phyloP scores from a whole-genome alignment of 148 eudicot genomes.

The Vaccinium vitisidaea region DNA sequence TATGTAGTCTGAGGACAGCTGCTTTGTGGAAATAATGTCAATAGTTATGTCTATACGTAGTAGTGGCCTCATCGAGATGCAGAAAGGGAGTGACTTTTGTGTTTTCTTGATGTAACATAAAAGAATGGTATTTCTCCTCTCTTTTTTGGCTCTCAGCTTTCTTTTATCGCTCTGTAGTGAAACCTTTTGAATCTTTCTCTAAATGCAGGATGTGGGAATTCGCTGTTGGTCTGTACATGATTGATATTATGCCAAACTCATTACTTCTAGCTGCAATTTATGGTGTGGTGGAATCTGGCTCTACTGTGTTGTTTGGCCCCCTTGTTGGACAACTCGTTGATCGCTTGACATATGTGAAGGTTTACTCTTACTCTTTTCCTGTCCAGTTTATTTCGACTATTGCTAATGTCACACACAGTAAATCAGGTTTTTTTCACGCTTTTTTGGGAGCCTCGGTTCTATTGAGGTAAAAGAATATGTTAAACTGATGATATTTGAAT shows the following conservation, averaged over 20 bases:
- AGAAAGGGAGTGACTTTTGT: background rate
- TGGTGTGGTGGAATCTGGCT: slow-evolving; percentile 84
- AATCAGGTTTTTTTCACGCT: background rate
- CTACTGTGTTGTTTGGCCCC: slow-evolving; percentile 73
- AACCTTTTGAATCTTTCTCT: background rate
- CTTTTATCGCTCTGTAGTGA: background rate
- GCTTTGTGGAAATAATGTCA: background rate
- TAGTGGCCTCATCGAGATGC: background rate
- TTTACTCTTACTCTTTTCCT: slow-evolving; percentile 14
- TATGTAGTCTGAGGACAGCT: background rate
- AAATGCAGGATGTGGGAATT: slow-evolving; percentile 91
- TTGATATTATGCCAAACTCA: slow-evolving; percentile 77
- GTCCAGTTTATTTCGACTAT: background rate
- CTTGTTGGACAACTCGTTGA: slow-evolving; percentile 71
- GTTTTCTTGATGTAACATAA: background rate
- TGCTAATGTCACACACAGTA: background rate
- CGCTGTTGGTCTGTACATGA: slow-evolving; percentile 92
- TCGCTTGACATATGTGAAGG: slow-evolving; percentile 62
- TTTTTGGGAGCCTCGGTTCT: background rate
- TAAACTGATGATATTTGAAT: background rate
- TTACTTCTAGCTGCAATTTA: slow-evolving; percentile 78
- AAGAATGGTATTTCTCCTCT: background rate
- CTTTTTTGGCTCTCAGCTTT: background rate
- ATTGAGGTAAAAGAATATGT: background rate
- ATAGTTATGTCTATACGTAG: background rate